Conservation (phyloP, 2,329 filamentous ascomycete genomes). For the Kalaharituber pfeilii region DNA sequence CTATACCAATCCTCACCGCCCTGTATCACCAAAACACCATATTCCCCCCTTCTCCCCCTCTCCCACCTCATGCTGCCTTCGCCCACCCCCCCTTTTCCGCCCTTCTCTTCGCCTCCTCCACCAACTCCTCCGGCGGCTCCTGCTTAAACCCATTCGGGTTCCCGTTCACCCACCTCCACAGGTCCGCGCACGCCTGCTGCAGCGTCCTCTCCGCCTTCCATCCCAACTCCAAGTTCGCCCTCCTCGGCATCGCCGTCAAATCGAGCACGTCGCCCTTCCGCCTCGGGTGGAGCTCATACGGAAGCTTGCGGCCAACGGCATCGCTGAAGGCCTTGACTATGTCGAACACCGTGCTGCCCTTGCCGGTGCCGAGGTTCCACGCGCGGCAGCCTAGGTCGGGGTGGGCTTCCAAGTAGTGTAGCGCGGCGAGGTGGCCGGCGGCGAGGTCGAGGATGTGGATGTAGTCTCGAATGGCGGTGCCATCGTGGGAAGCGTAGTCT, state of each 20-base stretch:
- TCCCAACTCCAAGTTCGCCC: conserved; percentile 71
- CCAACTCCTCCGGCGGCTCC: neutral
- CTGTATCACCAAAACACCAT: neutral
- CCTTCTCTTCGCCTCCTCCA: neutral
- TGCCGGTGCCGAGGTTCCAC: conserved; percentile 92
- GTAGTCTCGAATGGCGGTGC: conserved; percentile 92
- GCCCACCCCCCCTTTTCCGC: neutral
- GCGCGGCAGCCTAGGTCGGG: conserved; percentile 61
- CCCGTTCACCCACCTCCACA: conserved; percentile 62
- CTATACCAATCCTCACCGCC: neutral
- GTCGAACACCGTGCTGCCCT: conserved; percentile 88
- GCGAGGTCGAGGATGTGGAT: conserved; percentile 90
- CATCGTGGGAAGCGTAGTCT: conserved; percentile 85
- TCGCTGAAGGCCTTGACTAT: conserved; percentile 89
- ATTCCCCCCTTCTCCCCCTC: neutral
- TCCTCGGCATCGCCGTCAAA: conserved; percentile 75
- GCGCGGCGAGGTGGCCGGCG: conserved; percentile 66
- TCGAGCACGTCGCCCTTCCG: conserved; percentile 83
- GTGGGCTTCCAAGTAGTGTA: conserved; percentile 73
- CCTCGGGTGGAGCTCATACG: conserved; percentile 70
- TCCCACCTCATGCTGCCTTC: neutral
- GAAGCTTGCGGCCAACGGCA: conserved; percentile 68
- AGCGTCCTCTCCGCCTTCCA: conserved; percentile 87
- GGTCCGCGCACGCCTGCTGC: conserved; percentile 80
- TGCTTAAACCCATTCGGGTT: neutral